A percentile compares a stretch with the other conserved stretches of the same genome.
Evolutionary conservation across 2,329 filamentous ascomycete species (phyloP).

Genomic region (Fusarium avenaceum): DNA sequence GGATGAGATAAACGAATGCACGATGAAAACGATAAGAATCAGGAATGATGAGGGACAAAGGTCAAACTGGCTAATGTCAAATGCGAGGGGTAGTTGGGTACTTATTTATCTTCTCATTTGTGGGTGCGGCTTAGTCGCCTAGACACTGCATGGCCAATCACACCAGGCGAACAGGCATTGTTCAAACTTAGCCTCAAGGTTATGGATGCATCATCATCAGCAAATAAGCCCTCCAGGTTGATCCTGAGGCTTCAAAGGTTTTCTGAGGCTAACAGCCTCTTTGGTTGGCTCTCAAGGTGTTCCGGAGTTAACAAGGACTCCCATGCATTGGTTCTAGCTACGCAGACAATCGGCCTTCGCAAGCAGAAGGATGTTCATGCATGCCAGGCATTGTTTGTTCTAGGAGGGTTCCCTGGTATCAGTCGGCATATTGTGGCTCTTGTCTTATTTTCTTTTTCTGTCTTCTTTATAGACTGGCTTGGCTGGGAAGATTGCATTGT

Average conservation of each 20-base stretch:
- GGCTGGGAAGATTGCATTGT: neutral
- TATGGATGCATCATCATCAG: neutral
- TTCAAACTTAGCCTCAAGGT: constrained; percentile 7
- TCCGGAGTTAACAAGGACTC: neutral
- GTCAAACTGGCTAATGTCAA: constrained; percentile 13
- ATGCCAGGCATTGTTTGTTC: constrained; percentile 1
- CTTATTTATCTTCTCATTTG: constrained; percentile 28
- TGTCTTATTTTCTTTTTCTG: neutral
- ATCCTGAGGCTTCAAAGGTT: constrained; percentile 8
- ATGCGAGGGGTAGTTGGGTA: constrained; percentile 24
- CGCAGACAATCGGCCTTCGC: neutral
- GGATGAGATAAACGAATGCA: neutral
- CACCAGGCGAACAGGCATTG: neutral
- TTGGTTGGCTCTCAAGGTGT: neutral
- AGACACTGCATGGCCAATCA: constrained; percentile 26
- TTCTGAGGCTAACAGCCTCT: constrained; percentile 4
- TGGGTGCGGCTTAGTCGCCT: neutral
- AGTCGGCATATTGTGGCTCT: neutral
- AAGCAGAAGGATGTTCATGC: neutral
- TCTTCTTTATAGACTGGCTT: constrained; percentile 7
- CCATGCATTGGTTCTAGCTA: constrained; percentile 5
- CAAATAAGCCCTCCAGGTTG: constrained; percentile 1
- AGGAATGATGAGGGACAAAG: constrained; percentile 27
- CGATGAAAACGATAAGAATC: constrained; percentile 5
- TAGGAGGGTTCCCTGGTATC: neutral